Conservation (phyloP, 805 yeast genomes). For the Teunomyces lycoperdinae region DNA sequence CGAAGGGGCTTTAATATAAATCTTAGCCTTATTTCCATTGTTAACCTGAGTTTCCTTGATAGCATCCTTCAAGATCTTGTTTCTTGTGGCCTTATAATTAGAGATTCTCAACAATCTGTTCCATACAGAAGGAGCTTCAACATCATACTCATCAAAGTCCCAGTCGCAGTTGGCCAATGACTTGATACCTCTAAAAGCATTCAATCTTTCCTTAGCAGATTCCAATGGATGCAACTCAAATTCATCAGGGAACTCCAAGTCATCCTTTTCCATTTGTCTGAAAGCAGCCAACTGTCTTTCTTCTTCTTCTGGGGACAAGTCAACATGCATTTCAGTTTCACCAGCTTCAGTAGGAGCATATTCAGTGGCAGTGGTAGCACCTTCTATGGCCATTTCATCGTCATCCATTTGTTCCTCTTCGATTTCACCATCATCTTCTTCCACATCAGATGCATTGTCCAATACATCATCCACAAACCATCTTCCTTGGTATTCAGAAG, state of each 20-base stretch:
- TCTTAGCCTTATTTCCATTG: conserved; percentile 60
- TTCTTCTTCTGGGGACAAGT: conserved; percentile 79
- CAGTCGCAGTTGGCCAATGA: conserved; percentile 77
- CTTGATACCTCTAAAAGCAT: conserved; percentile 83
- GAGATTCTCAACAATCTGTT: conserved; percentile 66
- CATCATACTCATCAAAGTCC: conserved; percentile 84
- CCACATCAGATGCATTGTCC: conserved; percentile 40
- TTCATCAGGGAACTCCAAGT: conserved; percentile 93
- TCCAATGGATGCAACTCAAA: conserved; percentile 76
- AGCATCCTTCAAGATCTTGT: conserved; percentile 62
- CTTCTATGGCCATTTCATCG: conserved; percentile 27
- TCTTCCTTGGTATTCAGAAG: conserved; percentile 72
- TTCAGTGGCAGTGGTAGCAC: conserved; percentile 26
- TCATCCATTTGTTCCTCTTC: conserved; percentile 35
- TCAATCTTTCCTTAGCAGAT: conserved; percentile 70
- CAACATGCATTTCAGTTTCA: conserved; percentile 60
- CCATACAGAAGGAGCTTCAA: conserved; percentile 77
- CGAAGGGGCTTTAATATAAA: conserved; percentile 59
- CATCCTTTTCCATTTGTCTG: conserved; percentile 73
- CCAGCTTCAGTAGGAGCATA: conserved; percentile 47
- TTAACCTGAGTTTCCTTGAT: conserved; percentile 38
- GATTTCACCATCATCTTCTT: conserved; percentile 41
- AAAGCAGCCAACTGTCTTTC: conserved; percentile 68
- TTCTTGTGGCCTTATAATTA: conserved; percentile 74
- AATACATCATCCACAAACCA: conserved; percentile 66